Evolutionary conservation across 345 rosid genomes (phyloP).

Genomic region (Turnera subulata): DNA sequence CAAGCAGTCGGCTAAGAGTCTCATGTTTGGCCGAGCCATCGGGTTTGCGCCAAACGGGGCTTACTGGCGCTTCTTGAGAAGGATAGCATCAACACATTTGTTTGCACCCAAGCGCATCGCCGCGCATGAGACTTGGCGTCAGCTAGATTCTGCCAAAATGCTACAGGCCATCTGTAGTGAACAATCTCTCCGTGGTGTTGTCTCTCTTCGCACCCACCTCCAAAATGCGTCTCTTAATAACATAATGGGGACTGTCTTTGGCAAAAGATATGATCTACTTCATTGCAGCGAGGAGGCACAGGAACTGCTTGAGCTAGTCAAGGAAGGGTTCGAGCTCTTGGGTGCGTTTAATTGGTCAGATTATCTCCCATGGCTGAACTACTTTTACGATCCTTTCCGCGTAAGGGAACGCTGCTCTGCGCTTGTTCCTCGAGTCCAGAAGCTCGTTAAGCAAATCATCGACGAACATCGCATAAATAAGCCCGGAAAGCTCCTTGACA

Average conservation of each 20-base stretch:
- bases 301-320: conserved; percentile 36
- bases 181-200: conserved; percentile 19
- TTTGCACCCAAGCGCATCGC: conserved; percentile 40
- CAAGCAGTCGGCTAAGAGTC: conserved; percentile 37
- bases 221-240: conserved; percentile 47
- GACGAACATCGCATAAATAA: conserved; percentile 26
- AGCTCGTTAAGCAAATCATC: conserved; percentile 36
- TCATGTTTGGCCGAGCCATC: conserved; percentile 59
- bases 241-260: conserved; percentile 55
- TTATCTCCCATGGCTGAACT: conserved; percentile 43
- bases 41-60: conserved; percentile 51
- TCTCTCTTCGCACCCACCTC: conserved; percentile 37
- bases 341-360: conserved; percentile 67
- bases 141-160: conserved; percentile 35
- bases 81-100: conserved; percentile 42
- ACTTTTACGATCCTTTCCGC: conserved; percentile 41
- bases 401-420: conserved; percentile 34
- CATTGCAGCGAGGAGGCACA: conserved; percentile 15
- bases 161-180: conserved; percentile 21
- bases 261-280: conserved; percentile 33
- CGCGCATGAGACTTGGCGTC: conserved; percentile 41
- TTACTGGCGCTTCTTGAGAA: conserved; percentile 46
- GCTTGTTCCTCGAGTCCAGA: conserved; percentile 45
- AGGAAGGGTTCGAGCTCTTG: conserved; percentile 51
- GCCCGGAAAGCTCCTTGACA: conserved; percentile 5